phyloP scores from a whole-genome alignment of 2,329 filamentous ascomycete genomes.

The Purpureocillium lavendulum region DNA sequence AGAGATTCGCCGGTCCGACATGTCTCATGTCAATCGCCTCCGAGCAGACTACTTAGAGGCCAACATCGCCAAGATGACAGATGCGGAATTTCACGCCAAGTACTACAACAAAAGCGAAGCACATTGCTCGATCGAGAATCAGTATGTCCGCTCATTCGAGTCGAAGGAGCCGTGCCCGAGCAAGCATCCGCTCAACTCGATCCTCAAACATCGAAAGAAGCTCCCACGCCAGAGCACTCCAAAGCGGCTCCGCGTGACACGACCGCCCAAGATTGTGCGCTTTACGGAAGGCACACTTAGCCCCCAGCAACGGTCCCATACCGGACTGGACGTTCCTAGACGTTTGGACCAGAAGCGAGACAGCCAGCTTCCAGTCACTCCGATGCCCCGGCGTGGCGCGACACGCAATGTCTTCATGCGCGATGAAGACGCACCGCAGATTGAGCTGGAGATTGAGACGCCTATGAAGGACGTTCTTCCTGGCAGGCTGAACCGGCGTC shows the following conservation, averaged over 20 bases:
- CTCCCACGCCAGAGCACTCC: constrained; percentile 10
- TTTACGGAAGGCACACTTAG: constrained; percentile 18
- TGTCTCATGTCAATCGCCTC: constrained; percentile 7
- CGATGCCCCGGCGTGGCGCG: too few relatives aligned
- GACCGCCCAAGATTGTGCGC: constrained; percentile 18
- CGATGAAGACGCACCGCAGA: too few relatives aligned
- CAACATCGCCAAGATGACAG: constrained; percentile 8
- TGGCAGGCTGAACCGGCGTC: too few relatives aligned
- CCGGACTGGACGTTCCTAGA: constrained; percentile 16
- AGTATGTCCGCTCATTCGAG: constrained; percentile 12
- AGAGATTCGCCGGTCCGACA: not conserved
- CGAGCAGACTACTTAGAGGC: constrained; percentile 5
- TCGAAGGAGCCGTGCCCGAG: constrained; percentile 8
- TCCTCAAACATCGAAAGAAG: constrained; percentile 17
- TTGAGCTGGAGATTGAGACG: too few relatives aligned
- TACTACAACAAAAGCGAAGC: constrained; percentile 13
- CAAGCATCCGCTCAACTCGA: constrained; percentile 12
- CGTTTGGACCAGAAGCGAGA: constrained; percentile 2
- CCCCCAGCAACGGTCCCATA: constrained; percentile 16
- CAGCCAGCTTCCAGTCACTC: not conserved
- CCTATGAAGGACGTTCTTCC: too few relatives aligned
- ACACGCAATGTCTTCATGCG: too few relatives aligned
- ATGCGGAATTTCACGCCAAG: constrained; percentile 9
- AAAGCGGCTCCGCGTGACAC: constrained; percentile 15
- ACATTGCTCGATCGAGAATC: constrained; percentile 11